Evolutionary conservation across 2,329 filamentous ascomycete species (phyloP), one percentile per base, ranked within the genome.

Genomic region (Myotisia sp.): DNA sequence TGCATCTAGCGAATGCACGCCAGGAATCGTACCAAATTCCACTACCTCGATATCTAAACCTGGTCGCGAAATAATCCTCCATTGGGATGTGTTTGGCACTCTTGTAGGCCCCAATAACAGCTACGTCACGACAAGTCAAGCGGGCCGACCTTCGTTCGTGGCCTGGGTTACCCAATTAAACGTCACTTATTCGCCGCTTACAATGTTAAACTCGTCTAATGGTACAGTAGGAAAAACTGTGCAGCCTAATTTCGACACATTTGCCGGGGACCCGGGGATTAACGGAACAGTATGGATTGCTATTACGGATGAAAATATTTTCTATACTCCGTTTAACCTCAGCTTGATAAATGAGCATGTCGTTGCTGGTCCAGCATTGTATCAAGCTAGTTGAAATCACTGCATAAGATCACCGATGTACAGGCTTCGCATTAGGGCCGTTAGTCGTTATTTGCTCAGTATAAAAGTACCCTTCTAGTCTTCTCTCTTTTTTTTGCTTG

Each of bases 201-300:
- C 56, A n/a, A 62, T 31, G n/a, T n/a, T 41, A 5, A 44, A 49
- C 10, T 29, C 20, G 8, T 22, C 18, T 13, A 20, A 18, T 3
- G 33, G 33, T 4, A 29, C 30, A 7, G 9, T 18, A 7, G 34
- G 37, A 19, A 8, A 33, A 6, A 38, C 39, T 3, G 36, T 33
- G 19, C 81, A 92, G 63, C 83, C 82, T 1, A 70, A 79, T 43
- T 62, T 69, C 5, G 68, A 71, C 23, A 78, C 79, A 0, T 90
- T 68, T 49, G 63, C 68, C 38, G 71, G 73, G 1, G 76, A 85
- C 36, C 76, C 76, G 0, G 70, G 71, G 1, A 64, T 80, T 33
- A 90, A 90, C 44, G 78, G 71, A 0, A 90, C 83, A 3, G 79
- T 85, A 57, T 90, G 87, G 50, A 60, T 92, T 29, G 78, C 74